Percentiles rank a stretch among this genome's conserved stretches.
Conservation (phyloP, 1,284 basidiomycete genomes). For the Trametes polyzona region DNA sequence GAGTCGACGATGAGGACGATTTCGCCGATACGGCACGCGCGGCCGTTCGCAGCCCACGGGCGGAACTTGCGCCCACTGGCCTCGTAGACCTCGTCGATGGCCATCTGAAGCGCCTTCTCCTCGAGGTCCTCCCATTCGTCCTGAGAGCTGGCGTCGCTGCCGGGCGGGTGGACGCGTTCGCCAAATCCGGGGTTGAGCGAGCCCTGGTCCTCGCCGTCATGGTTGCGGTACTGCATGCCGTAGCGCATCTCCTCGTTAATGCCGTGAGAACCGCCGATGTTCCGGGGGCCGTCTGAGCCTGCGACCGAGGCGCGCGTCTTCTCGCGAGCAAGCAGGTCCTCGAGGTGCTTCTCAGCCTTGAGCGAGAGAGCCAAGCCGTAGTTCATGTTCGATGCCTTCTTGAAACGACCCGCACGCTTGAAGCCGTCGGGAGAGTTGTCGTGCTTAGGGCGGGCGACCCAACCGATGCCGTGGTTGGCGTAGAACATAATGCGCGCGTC, state of each 20-base stretch:
- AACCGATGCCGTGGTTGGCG: slow-evolving; percentile 80
- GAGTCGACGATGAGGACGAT: slow-evolving; percentile 55
- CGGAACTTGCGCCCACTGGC: slow-evolving; percentile 41
- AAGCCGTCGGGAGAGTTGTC: slow-evolving; percentile 63
- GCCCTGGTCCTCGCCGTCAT: slow-evolving; percentile 38
- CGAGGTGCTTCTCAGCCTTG: slow-evolving; percentile 75
- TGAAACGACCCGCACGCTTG: slow-evolving; percentile 86
- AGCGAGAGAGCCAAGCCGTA: slow-evolving; percentile 77
- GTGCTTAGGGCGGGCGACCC: slow-evolving; percentile 80
- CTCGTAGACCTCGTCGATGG: slow-evolving; percentile 48
- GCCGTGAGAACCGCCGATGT: slow-evolving; percentile 11
- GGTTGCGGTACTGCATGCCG: slow-evolving; percentile 41
- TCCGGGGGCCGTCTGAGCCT: slow-evolving; percentile 4
- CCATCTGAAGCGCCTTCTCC: slow-evolving; percentile 44
- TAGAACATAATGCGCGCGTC: slow-evolving; percentile 75
- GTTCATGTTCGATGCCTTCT: slow-evolving; percentile 92
- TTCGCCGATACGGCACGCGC: slow-evolving; percentile 44
- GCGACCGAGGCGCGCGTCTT: slow-evolving; percentile 23
- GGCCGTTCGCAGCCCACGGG: slow-evolving; percentile 48
- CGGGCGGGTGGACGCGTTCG: slow-evolving; percentile 20
- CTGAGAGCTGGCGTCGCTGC: slow-evolving; percentile 19
- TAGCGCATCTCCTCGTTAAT: slow-evolving; percentile 32
- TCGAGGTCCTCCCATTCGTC: slow-evolving; percentile 39
- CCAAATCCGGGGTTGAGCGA: slow-evolving; percentile 24
- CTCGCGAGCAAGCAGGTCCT: slow-evolving; percentile 41